Percentiles rank a stretch among this genome's conserved stretches.
Evolutionary conservation across 1,284 basidiomycete species (phyloP).

Genomic region (Melampsora occidentalis): DNA sequence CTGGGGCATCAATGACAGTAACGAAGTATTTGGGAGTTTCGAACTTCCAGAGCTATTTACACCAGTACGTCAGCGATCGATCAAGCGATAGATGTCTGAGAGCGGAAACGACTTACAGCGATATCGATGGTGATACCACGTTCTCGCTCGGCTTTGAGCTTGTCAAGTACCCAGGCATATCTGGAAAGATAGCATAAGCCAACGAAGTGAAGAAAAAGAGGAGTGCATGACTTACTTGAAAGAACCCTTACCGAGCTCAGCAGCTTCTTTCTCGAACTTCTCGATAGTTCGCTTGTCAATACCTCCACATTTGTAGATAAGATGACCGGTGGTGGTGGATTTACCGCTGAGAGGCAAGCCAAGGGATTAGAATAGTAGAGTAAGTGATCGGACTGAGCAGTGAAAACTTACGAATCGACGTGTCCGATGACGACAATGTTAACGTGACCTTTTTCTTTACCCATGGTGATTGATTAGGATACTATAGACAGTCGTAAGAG

Average conservation of each 20-base stretch:
- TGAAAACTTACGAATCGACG: slow-evolving; percentile 71
- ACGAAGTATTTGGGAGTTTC: slow-evolving; percentile 61
- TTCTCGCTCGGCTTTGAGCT: slow-evolving; percentile 99
- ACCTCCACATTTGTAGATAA: slow-evolving; percentile 99
- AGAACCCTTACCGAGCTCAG: slow-evolving; percentile 98
- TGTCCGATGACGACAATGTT: slow-evolving; percentile 73
- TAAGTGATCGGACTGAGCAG: neutral
- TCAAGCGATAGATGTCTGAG: neutral
- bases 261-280: slow-evolving; percentile 98
- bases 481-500: neutral
- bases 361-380: neutral
- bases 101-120: slow-evolving; percentile 58
- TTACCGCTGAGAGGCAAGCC: slow-evolving; percentile 61
- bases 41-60: slow-evolving; percentile 82
- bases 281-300: slow-evolving; percentile 87
- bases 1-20: slow-evolving; percentile 94
- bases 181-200: slow-evolving; percentile 52
- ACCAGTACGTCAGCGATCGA: slow-evolving; percentile 26
- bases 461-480: slow-evolving; percentile 47
- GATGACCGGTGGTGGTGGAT: slow-evolving; percentile 99
- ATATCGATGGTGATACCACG: slow-evolving; percentile 99
- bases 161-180: slow-evolving; percentile 97
- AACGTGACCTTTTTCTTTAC: slow-evolving; percentile 51
- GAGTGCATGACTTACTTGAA: slow-evolving; percentile 75
- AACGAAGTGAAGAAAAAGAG: slow-evolving; percentile 36